Base-by-base conservation (phyloP, 352 stramenopile species). In the Phytopythium sindhum region DNA sequence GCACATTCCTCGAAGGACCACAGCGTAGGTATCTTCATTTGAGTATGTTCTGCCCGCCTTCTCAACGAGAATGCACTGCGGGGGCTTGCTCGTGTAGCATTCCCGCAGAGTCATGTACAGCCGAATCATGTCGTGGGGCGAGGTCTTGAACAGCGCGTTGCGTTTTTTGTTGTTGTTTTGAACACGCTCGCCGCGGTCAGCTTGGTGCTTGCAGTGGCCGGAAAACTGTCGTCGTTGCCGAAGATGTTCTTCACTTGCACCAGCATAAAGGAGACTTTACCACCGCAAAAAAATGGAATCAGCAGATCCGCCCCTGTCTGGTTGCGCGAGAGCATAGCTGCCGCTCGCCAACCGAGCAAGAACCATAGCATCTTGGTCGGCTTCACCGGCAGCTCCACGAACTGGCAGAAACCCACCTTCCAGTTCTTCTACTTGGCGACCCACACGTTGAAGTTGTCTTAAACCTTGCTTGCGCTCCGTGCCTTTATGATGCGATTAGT, bases 401-500 rank as follows among this genome's bases (percentile, higher is more conserved):
- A 73, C 37, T 77, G 63, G 42, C 63, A 69, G 50, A 77, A 77
- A 0, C 63, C 60, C 0, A 77, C 48, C 2, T 52, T 29, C 69
- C 66, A 77, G 14, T 24, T 15, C 4, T 63, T 23, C 64, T 64
- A 75, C 12, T 31, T 26, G 8, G 33, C 31, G 54, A 62, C 44
- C 61, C 61, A 67, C 0, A 21, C 11, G 3, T 60, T 12, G 60
- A 58, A 65, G 15, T 7, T 7, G 19, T 5, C 19, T 7, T n/a
- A n/a, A n/a, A n/a, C n/a, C n/a, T n/a, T n/a, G n/a, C n/a, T n/a
- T n/a, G n/a, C n/a, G n/a, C n/a, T n/a, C n/a, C n/a, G n/a, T n/a
- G n/a, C n/a, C n/a, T n/a, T n/a, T n/a, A n/a, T n/a, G n/a, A n/a
- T n/a, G n/a, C n/a, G n/a, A n/a, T n/a, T n/a, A n/a, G n/a, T n/a